Base-by-base conservation (phyloP, 306 rosid genomes). In the Quercus ilex region DNA sequence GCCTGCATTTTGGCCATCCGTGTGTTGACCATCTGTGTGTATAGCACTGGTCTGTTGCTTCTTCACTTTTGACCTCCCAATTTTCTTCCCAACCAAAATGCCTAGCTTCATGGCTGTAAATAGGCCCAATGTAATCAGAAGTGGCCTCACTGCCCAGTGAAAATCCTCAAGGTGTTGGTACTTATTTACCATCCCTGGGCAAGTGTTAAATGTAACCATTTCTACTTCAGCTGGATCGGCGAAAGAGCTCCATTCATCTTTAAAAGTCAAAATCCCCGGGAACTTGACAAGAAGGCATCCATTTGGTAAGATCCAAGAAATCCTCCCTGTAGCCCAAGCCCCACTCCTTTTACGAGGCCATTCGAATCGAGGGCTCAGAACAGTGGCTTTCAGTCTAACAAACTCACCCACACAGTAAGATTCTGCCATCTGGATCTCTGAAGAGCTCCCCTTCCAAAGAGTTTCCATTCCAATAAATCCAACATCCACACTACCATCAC, bases 221-320 rank as follows among this genome's bases (percentile, higher is more conserved):
- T 91, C 97, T 43, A 95, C 94, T 76, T 92, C 98, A 8, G 98
- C 91, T 4, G 99, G 97, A 82, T 95, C 96, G 14, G 98, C 97
- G 80, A 92, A 74, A 74, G 82, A 88, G 46, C 55, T 80, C 14
- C 81, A 23, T 57, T 87, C 97, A 49, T 90, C 91, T 60, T 87
- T 86, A 25, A 90, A 79, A 77, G 83, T 71, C 70, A 89, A 60
- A 81, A 90, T 85, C 78, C 98, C 97, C 1, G 99, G 98, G 78
- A 92, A 95, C 84, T 87, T 90, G 68, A 91, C 92, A 57, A 92
- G 28, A 74, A 95, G 89, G 81, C 97, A 89, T 10, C 98, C 96
- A 63, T 92, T 95, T 19, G 99, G 96, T 23, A 91, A 88, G 83
- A 92, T 87, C 97, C 92, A 90, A 58, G 84, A 83, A 69, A 94